These are phyloP conservation scores for Hypomontagnella monticulosa DNA, from an alignment of 495 filamentous ascomycete species.

Conservation along the genomic window DNA sequence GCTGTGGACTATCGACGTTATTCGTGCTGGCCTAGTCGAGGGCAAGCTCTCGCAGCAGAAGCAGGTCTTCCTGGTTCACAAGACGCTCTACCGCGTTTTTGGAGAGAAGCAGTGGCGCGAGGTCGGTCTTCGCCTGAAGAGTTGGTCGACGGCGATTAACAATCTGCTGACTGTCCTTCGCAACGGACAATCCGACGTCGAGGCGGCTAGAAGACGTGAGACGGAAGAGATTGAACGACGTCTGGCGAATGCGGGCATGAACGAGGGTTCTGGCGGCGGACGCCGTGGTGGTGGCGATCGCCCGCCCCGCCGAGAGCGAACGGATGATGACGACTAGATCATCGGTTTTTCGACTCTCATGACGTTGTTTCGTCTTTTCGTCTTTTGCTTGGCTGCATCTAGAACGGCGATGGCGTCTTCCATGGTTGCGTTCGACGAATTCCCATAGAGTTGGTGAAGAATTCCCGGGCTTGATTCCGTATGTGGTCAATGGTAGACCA, in stretches of 20 bases:
- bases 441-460: too few relatives aligned
- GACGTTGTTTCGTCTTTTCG: slow-evolving; percentile 19
- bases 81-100: slow-evolving; percentile 93
- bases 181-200: slow-evolving; percentile 75
- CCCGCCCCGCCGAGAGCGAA: slow-evolving; percentile 51
- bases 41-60: slow-evolving; percentile 92
- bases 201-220: slow-evolving; percentile 68
- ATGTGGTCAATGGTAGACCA: too few relatives aligned
- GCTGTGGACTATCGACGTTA: slow-evolving; percentile 98
- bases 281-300: slow-evolving; percentile 44
- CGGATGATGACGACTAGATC: slow-evolving; percentile 59
- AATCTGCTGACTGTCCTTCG: slow-evolving; percentile 79
- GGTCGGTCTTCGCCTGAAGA: slow-evolving; percentile 86
- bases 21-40: slow-evolving; percentile 92
- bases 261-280: slow-evolving; percentile 39
- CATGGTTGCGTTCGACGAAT: slow-evolving; percentile 16
- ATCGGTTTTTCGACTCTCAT: slow-evolving; percentile 25
- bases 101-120: slow-evolving; percentile 98
- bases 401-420: slow-evolving; percentile 37
- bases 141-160: slow-evolving; percentile 82
- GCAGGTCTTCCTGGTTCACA: slow-evolving; percentile 91
- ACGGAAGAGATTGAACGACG: slow-evolving; percentile 66
- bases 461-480: too few relatives aligned
- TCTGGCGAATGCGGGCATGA: slow-evolving; percentile 54
- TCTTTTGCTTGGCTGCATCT: slow-evolving; percentile 36